Conservation (phyloP, 148 eudicot species). For the Arctostaphylos glauca region DNA sequence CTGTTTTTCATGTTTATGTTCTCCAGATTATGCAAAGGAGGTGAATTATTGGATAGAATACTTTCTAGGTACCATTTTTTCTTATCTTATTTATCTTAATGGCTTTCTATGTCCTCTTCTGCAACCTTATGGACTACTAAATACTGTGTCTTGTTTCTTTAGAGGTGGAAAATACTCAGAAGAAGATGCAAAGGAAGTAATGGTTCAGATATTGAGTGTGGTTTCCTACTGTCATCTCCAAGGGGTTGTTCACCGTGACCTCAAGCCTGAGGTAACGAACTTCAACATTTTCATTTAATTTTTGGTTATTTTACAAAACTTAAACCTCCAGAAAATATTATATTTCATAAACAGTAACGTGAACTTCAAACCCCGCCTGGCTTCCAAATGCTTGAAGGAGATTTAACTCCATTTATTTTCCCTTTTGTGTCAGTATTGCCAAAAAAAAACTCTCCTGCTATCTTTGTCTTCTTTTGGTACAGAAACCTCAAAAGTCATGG, state of each 20-base stretch:
- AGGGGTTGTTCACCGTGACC: slow-evolving; percentile 97
- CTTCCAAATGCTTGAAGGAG: neutral
- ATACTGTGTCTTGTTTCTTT: slow-evolving; percentile 16
- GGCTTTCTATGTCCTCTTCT: slow-evolving; percentile 9
- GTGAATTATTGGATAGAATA: slow-evolving; percentile 84
- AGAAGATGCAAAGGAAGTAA: slow-evolving; percentile 85
- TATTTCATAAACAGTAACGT: neutral
- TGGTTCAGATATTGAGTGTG: slow-evolving; percentile 88
- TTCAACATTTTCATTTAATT: neutral
- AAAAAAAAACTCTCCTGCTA: too few species aligned
- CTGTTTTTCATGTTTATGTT: slow-evolving; percentile 17
- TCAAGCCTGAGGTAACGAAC: slow-evolving; percentile 83
- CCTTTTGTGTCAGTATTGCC: neutral
- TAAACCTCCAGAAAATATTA: neutral
- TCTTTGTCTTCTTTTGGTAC: neutral
- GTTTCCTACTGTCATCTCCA: slow-evolving; percentile 92
- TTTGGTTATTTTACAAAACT: neutral
- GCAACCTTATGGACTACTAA: neutral
- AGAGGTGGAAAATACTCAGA: slow-evolving; percentile 96
- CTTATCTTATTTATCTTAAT: neutral
- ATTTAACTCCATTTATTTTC: neutral
- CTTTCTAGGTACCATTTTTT: slow-evolving; percentile 55
- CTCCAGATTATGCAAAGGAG: slow-evolving; percentile 86
- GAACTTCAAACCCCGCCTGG: neutral
- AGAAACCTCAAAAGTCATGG: neutral